Evolutionary conservation across 768 basidiomycete species (phyloP).

Genomic region (Phylloporus arenicola): DNA sequence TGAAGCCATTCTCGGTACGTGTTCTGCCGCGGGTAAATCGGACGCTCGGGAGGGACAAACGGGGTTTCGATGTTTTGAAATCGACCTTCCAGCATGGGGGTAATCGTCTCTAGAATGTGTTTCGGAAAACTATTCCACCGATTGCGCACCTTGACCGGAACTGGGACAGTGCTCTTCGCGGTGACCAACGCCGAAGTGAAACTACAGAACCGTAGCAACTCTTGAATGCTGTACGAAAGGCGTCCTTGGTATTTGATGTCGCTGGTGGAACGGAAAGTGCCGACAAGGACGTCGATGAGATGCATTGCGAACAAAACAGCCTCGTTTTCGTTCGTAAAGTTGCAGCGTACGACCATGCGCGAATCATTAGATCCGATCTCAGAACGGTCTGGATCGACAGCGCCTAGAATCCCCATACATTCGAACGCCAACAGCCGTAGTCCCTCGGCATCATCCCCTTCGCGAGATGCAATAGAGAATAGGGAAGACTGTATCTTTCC

Average conservation of each 20-base stretch:
- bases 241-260: conserved; percentile 89
- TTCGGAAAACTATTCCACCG: conserved; percentile 80
- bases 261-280: conserved; percentile 88
- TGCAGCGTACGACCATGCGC: conserved; percentile 68
- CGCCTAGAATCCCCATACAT: conserved; percentile 88
- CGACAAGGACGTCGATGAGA: conserved; percentile 84
- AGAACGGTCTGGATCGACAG: conserved; percentile 91
- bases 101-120: conserved; percentile 78
- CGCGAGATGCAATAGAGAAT: conserved; percentile 66
- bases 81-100: conserved; percentile 72
- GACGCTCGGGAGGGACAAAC: conserved; percentile 44
- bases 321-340: conserved; percentile 78
- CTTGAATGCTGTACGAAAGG: conserved; percentile 89
- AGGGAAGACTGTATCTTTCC: conserved; percentile 64
- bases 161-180: conserved; percentile 41
- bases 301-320: conserved; percentile 75
- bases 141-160: conserved; percentile 61
- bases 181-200: conserved; percentile 75
- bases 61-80: conserved; percentile 49
- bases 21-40: conserved; percentile 68
- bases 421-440: conserved; percentile 74
- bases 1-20: conserved; percentile 98
- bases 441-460: conserved; percentile 67
- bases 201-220: conserved; percentile 79
- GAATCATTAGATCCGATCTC: conserved; percentile 56